Conservation (phyloP, 164 flowering plant genomes). For the Chloranthus sessilifolius region DNA sequence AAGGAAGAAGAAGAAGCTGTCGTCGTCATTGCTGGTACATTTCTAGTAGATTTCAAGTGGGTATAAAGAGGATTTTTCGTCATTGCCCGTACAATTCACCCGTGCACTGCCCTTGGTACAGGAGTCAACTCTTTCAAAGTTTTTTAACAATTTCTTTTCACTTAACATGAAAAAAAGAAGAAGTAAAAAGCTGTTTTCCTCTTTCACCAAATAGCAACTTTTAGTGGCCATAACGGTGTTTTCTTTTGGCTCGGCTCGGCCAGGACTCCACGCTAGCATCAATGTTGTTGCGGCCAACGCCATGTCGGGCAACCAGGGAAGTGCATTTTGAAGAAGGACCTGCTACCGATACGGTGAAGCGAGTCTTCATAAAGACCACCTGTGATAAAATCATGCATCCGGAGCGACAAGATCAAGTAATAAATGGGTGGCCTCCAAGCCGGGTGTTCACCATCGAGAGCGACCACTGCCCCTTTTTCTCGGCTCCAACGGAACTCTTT, state of each 20-base stretch:
- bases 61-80: too few species aligned
- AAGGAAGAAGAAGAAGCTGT: too few species aligned
- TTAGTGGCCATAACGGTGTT: too few species aligned
- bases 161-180: too few species aligned
- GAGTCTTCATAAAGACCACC: conserved; percentile 43
- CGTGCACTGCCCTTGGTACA: too few species aligned
- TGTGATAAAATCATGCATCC: conserved; percentile 39
- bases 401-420: conserved; percentile 54
- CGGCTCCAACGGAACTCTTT: conserved; percentile 43
- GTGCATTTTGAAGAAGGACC: conserved; percentile 32
- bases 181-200: too few species aligned
- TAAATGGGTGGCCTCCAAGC: conserved; percentile 53
- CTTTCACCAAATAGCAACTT: too few species aligned
- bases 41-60: too few species aligned
- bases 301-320: conserved; percentile 33
- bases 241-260: neutral
- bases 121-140: too few species aligned
- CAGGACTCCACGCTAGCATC: conserved; percentile 67
- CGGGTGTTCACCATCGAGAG: conserved; percentile 37
- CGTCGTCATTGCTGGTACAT: too few species aligned
- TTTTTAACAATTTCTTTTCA: too few species aligned
- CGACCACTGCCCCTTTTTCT: conserved; percentile 70
- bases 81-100: too few species aligned
- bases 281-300: conserved; percentile 67
- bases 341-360: conserved; percentile 24